Evolutionary conservation across 2,329 filamentous ascomycete genomes (phyloP), one percentile per base, ranked within the genome.

Genomic region (Xylaria digitata): DNA sequence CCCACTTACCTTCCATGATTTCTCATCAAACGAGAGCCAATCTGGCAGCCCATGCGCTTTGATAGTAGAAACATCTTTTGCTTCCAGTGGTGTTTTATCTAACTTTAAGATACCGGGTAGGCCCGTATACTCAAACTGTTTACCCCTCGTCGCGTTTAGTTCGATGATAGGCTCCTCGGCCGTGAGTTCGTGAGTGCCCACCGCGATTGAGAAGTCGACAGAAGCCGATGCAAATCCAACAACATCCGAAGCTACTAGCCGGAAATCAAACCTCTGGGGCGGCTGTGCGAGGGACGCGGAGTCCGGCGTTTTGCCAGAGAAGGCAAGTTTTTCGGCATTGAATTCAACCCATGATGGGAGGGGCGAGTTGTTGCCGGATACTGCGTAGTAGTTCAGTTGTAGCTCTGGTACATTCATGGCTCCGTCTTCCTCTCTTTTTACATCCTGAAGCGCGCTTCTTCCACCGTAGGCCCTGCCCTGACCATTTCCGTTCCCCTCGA

Each of bases 281-380:
- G 89, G 88, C 37, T 90, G 86, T 42, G 88, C 79, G 9, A 90
- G 82, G 32, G 87, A 88, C 65, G 87, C 85, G 53, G 89, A 82
- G 0, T 88, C 81, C 0, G 93, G 93, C 1, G 90, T 91, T 40
- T 80, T 86, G 26, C 94, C 94, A 0, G 86, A 87, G 73, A 97
- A 96, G 0, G 84, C 84, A 45, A 97, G 80, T 0, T 79, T 83
- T 1, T 76, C 76, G 0, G 85, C 76, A 71, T 96, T 86, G 74
- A 97, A 97, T n/a, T 81, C 81, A 50, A 97, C 82, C 94, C 94
- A 97, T 0, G 93, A 90, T 21, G 94, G 94, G 42, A 97, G 81
- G 42, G 94, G 93, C n/a, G 91, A 92, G 74, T 92, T 92, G 74
- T 95, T 87, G 5, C 83, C 84, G 3, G 92, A 91, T 2, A 91